These are phyloP conservation scores for Castanea mollissima DNA, from an alignment of 306 rosid species.

Conservation along the genomic window DNA sequence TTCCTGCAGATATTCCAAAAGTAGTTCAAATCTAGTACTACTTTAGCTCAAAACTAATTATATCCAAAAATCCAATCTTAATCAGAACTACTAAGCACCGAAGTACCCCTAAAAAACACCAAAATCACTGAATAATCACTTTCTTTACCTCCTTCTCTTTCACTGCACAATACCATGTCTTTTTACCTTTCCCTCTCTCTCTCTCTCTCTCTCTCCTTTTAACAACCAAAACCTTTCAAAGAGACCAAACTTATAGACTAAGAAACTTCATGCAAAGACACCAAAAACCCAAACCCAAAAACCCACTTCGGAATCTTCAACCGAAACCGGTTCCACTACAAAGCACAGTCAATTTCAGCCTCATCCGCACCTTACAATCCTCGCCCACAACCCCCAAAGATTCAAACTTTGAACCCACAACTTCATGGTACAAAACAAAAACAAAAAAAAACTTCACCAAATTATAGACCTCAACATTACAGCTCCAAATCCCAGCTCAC, in stretches of 20 bases:
- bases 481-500: conserved; percentile 6
- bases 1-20: conserved; percentile 32
- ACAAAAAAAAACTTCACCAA: conserved; percentile 2
- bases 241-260: conserved; percentile 7
- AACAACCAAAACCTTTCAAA: conserved; percentile 38
- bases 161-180: conserved; percentile 42
- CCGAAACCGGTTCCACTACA: conserved; percentile 71
- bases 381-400: conserved; percentile 40
- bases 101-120: conserved; percentile 39
- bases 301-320: conserved; percentile 45
- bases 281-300: conserved; percentile 13
- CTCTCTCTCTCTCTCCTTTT: not conserved
- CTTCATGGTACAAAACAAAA: conserved; percentile 31
- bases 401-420: conserved; percentile 28
- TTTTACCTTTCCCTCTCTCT: conserved; percentile 1
- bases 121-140: conserved; percentile 34
- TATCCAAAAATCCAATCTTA: conserved; percentile 25
- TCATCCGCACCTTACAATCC: conserved; percentile 56
- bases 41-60: conserved; percentile 34
- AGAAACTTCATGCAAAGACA: conserved; percentile 15
- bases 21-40: conserved; percentile 20
- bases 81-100: conserved; percentile 41
- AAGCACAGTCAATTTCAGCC: conserved; percentile 54
- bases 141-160: conserved; percentile 22
- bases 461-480: conserved; percentile 7